Evolutionary conservation across 495 filamentous ascomycete genomes (phyloP).

Genomic region (Sordaria brevicollis): DNA sequence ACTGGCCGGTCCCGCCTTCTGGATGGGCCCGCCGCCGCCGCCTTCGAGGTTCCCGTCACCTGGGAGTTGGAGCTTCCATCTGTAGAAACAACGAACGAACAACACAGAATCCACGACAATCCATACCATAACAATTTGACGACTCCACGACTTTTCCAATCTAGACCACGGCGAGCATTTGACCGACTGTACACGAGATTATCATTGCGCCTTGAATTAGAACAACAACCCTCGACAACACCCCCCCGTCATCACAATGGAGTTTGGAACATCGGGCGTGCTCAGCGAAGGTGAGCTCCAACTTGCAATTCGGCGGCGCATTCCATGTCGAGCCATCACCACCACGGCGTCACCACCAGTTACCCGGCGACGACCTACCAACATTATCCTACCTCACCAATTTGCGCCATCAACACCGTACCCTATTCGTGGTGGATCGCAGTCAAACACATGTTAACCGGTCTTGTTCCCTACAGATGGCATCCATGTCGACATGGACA

Average conservation of each 20-base stretch:
- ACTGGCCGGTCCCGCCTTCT: neutral
- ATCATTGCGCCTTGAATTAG: neutral
- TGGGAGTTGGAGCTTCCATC: neutral
- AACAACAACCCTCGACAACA: constrained; percentile 1
- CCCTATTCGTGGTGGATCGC: constrained; percentile 2
- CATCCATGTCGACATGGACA: constrained; percentile 97
- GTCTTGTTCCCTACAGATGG: constrained; percentile 57
- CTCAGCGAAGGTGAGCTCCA: constrained; percentile 55
- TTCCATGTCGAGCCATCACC: neutral
- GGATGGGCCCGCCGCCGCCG: neutral
- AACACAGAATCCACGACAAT: neutral
- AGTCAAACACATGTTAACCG: neutral
- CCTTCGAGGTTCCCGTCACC: neutral
- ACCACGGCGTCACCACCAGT: neutral
- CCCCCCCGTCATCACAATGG: constrained; percentile 29
- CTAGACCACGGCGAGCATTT: neutral
- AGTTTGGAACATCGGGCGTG: constrained; percentile 55
- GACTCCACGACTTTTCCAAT: neutral
- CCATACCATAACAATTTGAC: neutral
- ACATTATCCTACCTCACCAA: neutral
- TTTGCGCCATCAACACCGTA: constrained; percentile 1
- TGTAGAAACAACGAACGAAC: constrained; percentile 5
- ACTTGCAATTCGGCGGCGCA: neutral
- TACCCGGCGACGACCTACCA: neutral
- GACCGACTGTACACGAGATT: neutral